Base-by-base conservation (phyloP, 805 yeast species). In the Cyberlindnera japonica region DNA sequence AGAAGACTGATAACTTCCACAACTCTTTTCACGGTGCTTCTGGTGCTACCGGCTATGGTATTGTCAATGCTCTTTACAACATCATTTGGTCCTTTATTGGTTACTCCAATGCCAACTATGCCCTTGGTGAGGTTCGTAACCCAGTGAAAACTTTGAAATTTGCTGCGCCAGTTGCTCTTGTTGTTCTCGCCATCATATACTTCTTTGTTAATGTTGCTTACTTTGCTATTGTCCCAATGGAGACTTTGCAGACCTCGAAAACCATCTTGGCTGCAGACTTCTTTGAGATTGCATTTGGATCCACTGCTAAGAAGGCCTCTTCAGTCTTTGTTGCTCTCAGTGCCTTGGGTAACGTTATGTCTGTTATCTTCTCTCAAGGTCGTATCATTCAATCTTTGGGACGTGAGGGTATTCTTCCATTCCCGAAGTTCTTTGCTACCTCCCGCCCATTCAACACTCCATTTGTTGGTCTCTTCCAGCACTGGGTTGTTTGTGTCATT, bases 71-170 rank as follows among this genome's bases (percentile, higher is more conserved):
- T 6, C 69, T 85, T 41, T 84, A 83, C 66, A 83, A 83, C 55
- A 86, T 85, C 41, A 84, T 85, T 55, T 85, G 91, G 91, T 82
- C 91, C 2, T 85, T 78, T 53, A 77, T 83, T 52, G 95, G 95
- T 37, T 85, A 84, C 59, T 81, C 90, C 28, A 85, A 85, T 57
- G 90, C 82, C 38, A 84, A 85, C 63, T 84, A 85, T 54, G 91
- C 93, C 6, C 69, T 84, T 35, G 86, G 89, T 54, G 95, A 85
- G 64, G 77, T 79, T 36, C 80, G 75, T 58, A 74, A 86, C 59
- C 93, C 95, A 2, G 75, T 75, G 34, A 75, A 75, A 53, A 79
- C 85, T 35, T 74, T 83, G 58, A 78, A 67, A 55, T 61, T 74
- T 40, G 89, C 91, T 13, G 95, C 90, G 33, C 95, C 95, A 30